These are phyloP conservation scores for Zygosaccharomyces lentus DNA, from an alignment of 805 yeast species.

Conservation along the genomic window DNA sequence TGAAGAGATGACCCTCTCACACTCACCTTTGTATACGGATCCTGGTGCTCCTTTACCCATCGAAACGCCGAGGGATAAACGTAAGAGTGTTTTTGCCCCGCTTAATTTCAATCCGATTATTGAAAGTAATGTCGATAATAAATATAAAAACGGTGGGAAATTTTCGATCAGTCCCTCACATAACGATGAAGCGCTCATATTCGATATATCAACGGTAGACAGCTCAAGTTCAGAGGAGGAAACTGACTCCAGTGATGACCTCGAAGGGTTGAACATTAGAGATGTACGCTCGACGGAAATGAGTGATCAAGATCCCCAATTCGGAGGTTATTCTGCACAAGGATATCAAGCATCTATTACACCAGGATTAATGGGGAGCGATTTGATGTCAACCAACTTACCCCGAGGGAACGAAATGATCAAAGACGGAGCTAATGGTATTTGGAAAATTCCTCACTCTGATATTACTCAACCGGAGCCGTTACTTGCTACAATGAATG, in stretches of 20 bases:
- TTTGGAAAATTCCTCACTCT: slow-evolving; percentile 26
- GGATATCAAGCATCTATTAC: slow-evolving; percentile 17
- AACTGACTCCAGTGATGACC: slow-evolving; percentile 28
- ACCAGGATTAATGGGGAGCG: slow-evolving; percentile 12
- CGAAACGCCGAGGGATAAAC: slow-evolving; percentile 42
- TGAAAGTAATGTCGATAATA: slow-evolving; percentile 71
- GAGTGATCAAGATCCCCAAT: slow-evolving; percentile 18
- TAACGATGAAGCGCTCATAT: slow-evolving; percentile 32
- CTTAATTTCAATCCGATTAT: slow-evolving; percentile 76
- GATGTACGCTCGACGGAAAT: slow-evolving; percentile 21
- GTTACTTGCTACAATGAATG: slow-evolving; percentile 4
- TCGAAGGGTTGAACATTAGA: slow-evolving; percentile 21
- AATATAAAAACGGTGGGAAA: slow-evolving; percentile 87
- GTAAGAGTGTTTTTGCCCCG: slow-evolving; percentile 74
- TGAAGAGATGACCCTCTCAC: slow-evolving; percentile 52
- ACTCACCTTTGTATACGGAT: slow-evolving; percentile 59
- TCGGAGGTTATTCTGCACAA: slow-evolving; percentile 14
- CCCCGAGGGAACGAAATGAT: slow-evolving; percentile 11
- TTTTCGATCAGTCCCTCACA: slow-evolving; percentile 46
- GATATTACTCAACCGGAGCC: slow-evolving; percentile 21
- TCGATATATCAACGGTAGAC: slow-evolving; percentile 31
- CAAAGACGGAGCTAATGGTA: slow-evolving; percentile 24
- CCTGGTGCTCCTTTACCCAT: slow-evolving; percentile 83
- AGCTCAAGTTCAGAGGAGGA: slow-evolving; percentile 33
- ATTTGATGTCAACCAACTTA: slow-evolving; percentile 8